A percentile compares a stretch with the other conserved stretches of the same genome.
Evolutionary conservation across 192 early-diverging fungal species (phyloP).

Genomic region (Podila verticillata): DNA sequence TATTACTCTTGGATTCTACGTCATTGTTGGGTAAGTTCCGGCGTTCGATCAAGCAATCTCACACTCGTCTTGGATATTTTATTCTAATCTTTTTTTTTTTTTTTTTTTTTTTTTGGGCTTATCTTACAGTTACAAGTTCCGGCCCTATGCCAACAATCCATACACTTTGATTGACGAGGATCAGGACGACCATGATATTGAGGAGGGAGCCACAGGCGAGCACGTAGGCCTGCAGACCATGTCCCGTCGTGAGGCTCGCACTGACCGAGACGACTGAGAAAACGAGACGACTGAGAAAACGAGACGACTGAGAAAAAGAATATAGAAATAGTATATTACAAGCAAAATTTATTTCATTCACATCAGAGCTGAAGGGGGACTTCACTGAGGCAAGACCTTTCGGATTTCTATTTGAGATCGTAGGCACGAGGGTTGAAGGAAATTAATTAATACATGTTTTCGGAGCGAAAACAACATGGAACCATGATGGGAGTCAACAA

Average conservation of each 20-base stretch:
- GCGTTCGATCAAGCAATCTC: neutral
- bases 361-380: no score
- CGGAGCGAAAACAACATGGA: neutral
- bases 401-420: conserved; percentile 18
- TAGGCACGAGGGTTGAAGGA: neutral
- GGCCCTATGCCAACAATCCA: conserved; percentile 60
- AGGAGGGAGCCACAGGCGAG: conserved; percentile 26
- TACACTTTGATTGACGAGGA: conserved; percentile 55
- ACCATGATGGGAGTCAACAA: neutral
- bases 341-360: neutral
- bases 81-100: conserved; percentile 3
- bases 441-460: neutral
- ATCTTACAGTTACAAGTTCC: conserved; percentile 55
- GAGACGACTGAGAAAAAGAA: conserved; percentile 17
- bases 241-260: conserved; percentile 42
- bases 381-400: conserved; percentile 28
- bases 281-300: no score
- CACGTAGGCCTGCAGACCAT: conserved; percentile 37
- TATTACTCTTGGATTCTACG: conserved; percentile 59
- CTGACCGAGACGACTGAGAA: conserved; percentile 12
- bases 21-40: conserved; percentile 57
- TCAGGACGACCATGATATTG: conserved; percentile 44
- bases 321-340: conserved; percentile 8
- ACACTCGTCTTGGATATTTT: neutral
- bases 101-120: conserved; percentile 15